A percentile compares a stretch with the other conserved stretches of the same genome.
Evolutionary conservation across 1,139 yeast species (phyloP).

Genomic region (Taiozyma sp.): DNA sequence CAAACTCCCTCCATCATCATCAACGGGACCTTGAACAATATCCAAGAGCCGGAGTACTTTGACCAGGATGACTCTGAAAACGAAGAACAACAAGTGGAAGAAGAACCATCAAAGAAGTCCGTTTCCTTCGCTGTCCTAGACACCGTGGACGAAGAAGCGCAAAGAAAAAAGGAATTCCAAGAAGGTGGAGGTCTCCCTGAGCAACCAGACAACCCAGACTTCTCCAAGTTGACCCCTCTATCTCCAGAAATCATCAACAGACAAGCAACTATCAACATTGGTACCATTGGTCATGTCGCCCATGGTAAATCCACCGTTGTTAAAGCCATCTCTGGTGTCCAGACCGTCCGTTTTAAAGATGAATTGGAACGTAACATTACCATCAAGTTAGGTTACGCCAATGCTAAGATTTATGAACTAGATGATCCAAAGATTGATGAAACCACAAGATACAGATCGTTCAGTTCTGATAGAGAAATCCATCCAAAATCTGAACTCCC

Average conservation of each 20-base stretch:
- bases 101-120: conserved; percentile 55
- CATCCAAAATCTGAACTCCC: conserved; percentile 86
- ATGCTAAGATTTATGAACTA: conserved; percentile 96
- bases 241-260: conserved; percentile 95
- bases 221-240: conserved; percentile 71
- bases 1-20: conserved; percentile 83
- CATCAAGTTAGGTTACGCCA: conserved; percentile 97
- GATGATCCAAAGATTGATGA: conserved; percentile 84
- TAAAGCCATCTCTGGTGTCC: conserved; percentile 98
- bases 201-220: conserved; percentile 89
- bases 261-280: conserved; percentile 98
- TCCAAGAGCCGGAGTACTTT: conserved; percentile 40
- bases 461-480: conserved; percentile 91
- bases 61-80: conserved; percentile 31
- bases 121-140: conserved; percentile 83
- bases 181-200: conserved; percentile 99
- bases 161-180: conserved; percentile 81
- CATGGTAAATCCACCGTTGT: conserved; percentile 99
- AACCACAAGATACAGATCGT: conserved; percentile 93
- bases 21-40: conserved; percentile 59
- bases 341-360: conserved; percentile 97
- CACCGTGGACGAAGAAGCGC: conserved; percentile 61
- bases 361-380: conserved; percentile 99
- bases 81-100: conserved; percentile 29
- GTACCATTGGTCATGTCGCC: conserved; percentile 99